Percentiles rank a stretch among this genome's conserved stretches.
These are phyloP conservation scores for Phaseolus lunatus DNA, from an alignment of 306 rosid species.

Conservation along the genomic window DNA sequence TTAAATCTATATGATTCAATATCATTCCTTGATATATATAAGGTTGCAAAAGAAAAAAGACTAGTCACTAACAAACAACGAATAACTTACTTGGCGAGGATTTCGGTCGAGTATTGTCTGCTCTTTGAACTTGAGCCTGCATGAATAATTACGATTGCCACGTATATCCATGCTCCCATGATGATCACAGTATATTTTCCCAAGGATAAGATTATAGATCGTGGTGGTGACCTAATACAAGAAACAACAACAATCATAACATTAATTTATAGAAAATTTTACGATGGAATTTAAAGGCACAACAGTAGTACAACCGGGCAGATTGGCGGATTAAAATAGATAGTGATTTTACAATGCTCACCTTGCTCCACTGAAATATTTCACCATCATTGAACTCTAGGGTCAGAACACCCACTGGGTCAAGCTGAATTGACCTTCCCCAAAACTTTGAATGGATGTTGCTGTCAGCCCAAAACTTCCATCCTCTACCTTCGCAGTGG, in stretches of 20 bases:
- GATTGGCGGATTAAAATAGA: conserved; percentile 10
- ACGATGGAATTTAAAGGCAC: background rate
- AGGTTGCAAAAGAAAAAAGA: conserved; percentile 13
- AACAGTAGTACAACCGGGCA: background rate
- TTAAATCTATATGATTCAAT: too few relatives aligned
- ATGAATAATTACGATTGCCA: conserved; percentile 81
- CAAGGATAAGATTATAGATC: conserved; percentile 92
- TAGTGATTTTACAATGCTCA: conserved; percentile 40
- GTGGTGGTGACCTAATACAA: conserved; percentile 81
- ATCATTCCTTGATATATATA: too few relatives aligned
- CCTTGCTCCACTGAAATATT: conserved; percentile 99
- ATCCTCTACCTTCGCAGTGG: conserved; percentile 98
- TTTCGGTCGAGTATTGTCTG: conserved; percentile 93
- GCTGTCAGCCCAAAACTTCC: conserved; percentile 99
- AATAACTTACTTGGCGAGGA: conserved; percentile 81
- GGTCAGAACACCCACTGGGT: conserved; percentile 86
- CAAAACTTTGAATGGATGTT: conserved; percentile 93
- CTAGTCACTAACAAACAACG: conserved; percentile 7
- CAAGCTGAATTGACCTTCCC: conserved; percentile 97
- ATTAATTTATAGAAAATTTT: background rate
- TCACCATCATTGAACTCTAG: conserved; percentile 95
- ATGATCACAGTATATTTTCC: conserved; percentile 94
- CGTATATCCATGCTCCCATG: conserved; percentile 90
- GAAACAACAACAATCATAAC: conserved; percentile 28
- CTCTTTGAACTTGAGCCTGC: conserved; percentile 92